These are phyloP conservation scores for Cardamine occulta DNA, from an alignment of 345 rosid species.

Conservation along the genomic window DNA sequence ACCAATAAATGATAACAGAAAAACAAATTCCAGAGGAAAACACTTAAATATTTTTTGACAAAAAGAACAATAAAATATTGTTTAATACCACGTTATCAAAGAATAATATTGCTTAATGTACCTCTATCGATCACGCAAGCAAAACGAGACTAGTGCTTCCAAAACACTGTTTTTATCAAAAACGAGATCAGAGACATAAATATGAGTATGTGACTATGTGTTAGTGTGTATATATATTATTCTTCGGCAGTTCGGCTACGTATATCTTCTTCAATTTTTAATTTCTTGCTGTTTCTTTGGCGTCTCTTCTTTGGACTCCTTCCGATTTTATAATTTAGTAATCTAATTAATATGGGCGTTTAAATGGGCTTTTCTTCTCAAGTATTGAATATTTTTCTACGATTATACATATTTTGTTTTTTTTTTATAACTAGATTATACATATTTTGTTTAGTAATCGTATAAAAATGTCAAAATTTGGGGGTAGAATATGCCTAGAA, in stretches of 20 bases:
- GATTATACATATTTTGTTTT: neutral
- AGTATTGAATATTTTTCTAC: neutral
- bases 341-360: neutral
- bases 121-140: conserved; percentile 26
- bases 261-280: conserved; percentile 4
- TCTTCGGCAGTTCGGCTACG: too few relatives aligned
- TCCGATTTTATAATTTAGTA: neutral
- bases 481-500: neutral
- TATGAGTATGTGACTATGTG: neutral
- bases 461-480: neutral
- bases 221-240: neutral
- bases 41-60: neutral
- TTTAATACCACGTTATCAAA: too few relatives aligned
- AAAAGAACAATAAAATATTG: neutral
- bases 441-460: too few relatives aligned
- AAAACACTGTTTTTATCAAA: neutral
- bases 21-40: neutral
- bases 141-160: conserved; percentile 12
- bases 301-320: neutral
- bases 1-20: neutral
- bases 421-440: too few relatives aligned
- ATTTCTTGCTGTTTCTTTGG: conserved; percentile 10
- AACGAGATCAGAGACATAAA: neutral
- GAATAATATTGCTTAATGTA: neutral
- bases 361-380: conserved; percentile 10